Conservation (phyloP, 352 stramenopile genomes). For the Hyaloperonospora arabidopsidis region DNA sequence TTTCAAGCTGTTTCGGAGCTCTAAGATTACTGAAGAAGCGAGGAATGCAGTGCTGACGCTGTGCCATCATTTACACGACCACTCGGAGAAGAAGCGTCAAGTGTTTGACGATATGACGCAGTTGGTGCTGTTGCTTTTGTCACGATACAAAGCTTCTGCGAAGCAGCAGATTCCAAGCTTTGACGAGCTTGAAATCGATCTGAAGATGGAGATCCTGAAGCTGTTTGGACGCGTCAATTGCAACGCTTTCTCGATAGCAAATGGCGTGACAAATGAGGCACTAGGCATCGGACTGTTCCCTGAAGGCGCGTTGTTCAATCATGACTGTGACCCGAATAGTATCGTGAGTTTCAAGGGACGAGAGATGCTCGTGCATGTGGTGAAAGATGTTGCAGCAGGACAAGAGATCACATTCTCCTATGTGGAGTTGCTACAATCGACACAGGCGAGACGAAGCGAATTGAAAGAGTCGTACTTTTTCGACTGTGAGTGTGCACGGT, state of each 20-base stretch:
- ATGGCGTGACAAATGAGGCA: slow-evolving; percentile 34
- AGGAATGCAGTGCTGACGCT: slow-evolving; percentile 28
- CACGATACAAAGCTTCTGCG: slow-evolving; percentile 34
- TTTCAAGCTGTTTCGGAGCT: slow-evolving; percentile 26
- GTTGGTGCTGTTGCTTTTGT: slow-evolving; percentile 48
- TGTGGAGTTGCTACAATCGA: slow-evolving; percentile 54
- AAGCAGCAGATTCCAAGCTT: slow-evolving; percentile 9
- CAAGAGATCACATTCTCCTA: slow-evolving; percentile 74
- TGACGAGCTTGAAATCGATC: slow-evolving; percentile 22
- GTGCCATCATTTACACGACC: slow-evolving; percentile 40
- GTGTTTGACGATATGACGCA: slow-evolving; percentile 54
- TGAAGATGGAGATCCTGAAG: slow-evolving; percentile 33
- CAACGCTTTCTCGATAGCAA: slow-evolving; percentile 70
- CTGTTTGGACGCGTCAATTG: slow-evolving; percentile 72
- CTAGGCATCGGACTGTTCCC: slow-evolving; percentile 63
- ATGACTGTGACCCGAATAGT: slow-evolving; percentile 68
- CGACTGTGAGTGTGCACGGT: slow-evolving; percentile 40
- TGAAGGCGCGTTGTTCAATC: slow-evolving; percentile 59
- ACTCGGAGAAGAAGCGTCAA: slow-evolving; percentile 26
- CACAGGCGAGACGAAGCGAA: slow-evolving; percentile 21
- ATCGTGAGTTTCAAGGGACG: slow-evolving; percentile 50
- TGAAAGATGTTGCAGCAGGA: slow-evolving; percentile 32
- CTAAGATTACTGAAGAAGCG: slow-evolving; percentile 7
- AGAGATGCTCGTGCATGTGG: slow-evolving; percentile 40
- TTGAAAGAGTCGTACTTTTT: slow-evolving; percentile 68